Percentiles rank a stretch among this genome's conserved stretches.
Evolutionary conservation across 768 basidiomycete species (phyloP).

Genomic region (Podaxis carcinomalis): DNA sequence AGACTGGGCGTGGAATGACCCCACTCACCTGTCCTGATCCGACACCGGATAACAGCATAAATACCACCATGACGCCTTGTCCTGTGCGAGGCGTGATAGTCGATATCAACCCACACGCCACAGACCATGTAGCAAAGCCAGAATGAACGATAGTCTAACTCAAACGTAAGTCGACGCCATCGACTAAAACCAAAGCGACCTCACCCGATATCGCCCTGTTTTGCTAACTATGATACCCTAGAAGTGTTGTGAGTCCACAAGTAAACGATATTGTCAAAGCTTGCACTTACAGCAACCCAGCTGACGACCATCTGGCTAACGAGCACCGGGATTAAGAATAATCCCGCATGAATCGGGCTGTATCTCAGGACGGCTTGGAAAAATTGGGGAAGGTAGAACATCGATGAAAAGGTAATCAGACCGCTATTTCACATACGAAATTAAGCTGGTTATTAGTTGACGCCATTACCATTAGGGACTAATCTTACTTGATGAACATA

Average conservation of each 20-base stretch:
- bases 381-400: conserved; percentile 73
- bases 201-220: conserved; percentile 60
- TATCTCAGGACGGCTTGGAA: conserved; percentile 71
- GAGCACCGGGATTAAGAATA: conserved; percentile 68
- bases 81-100: conserved; percentile 48
- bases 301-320: conserved; percentile 59
- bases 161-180: background rate
- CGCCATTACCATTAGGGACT: background rate
- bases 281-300: conserved; percentile 42
- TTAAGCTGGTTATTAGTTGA: background rate
- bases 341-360: conserved; percentile 50
- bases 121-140: conserved; percentile 66
- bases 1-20: background rate
- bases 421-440: conserved; percentile 32
- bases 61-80: conserved; percentile 50
- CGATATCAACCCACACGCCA: conserved; percentile 69
- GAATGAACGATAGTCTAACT: conserved; percentile 49
- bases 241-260: background rate
- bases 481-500: conserved; percentile 60
- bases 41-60: conserved; percentile 53
- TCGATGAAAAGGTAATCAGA: conserved; percentile 56
- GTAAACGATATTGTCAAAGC: background rate
- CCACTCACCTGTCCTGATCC: conserved; percentile 54
- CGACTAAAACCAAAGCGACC: background rate
- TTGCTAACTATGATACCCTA: conserved; percentile 59